Evolutionary conservation across 305 asterid genomes (phyloP).

Genomic region (Fraxinus baroniana): DNA sequence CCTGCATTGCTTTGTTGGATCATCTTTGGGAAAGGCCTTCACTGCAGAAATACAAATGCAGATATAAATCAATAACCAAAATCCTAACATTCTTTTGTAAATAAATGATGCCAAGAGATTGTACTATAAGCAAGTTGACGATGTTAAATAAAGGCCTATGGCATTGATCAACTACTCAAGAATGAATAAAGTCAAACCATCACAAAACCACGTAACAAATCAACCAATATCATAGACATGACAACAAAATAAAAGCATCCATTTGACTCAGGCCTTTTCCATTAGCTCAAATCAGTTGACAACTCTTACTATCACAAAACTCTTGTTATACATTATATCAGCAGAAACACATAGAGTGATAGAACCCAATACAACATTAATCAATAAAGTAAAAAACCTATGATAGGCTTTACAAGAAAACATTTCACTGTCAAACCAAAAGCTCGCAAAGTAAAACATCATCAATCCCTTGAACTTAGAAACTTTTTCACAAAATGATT

Average conservation of each 20-base stretch:
- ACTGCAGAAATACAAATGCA: slow-evolving; percentile 38
- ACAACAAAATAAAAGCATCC: neutral
- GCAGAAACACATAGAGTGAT: neutral
- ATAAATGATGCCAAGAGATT: neutral
- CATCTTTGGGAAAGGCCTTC: slow-evolving; percentile 80
- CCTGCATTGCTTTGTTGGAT: slow-evolving; percentile 56
- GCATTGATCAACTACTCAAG: neutral
- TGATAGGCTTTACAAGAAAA: neutral
- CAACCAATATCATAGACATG: neutral
- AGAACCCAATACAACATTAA: neutral
- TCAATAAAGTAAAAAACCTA: neutral
- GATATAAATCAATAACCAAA: neutral
- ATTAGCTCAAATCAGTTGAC: neutral
- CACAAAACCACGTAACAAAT: neutral
- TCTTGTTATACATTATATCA: neutral
- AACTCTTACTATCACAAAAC: neutral
- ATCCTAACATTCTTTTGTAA: neutral
- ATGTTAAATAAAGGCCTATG: neutral
- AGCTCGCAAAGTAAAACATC: neutral
- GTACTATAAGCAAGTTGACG: neutral
- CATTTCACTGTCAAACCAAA: neutral
- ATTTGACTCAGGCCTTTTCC: neutral
- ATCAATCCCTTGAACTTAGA: neutral
- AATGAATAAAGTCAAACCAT: neutral
- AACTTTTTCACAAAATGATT: neutral